Evolutionary conservation across 1,139 yeast species (phyloP).

Genomic region (Blastobotrys aristatus): DNA sequence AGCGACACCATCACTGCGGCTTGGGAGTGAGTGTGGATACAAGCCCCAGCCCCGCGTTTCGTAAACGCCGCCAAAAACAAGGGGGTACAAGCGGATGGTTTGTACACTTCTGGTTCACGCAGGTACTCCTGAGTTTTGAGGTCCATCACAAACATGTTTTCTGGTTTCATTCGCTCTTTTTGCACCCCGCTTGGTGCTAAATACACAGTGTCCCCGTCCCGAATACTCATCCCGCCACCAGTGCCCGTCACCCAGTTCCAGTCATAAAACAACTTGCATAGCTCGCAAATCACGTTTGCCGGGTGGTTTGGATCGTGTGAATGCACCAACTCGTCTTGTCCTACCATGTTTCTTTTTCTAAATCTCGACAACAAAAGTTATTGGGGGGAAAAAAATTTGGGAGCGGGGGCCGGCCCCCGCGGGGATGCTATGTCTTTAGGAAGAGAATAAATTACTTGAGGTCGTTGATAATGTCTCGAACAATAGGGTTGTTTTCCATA

Average conservation of each 20-base stretch:
- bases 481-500: not conserved
- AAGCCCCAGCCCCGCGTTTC: slow-evolving; percentile 77
- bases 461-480: slow-evolving; percentile 12
- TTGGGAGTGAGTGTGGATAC: slow-evolving; percentile 93
- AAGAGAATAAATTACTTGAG: not conserved
- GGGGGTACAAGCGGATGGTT: slow-evolving; percentile 93
- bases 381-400: not conserved
- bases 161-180: slow-evolving; percentile 79
- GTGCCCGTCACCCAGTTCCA: slow-evolving; percentile 95
- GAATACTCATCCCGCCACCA: slow-evolving; percentile 89
- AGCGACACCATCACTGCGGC: slow-evolving; percentile 76
- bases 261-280: slow-evolving; percentile 70
- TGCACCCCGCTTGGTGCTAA: slow-evolving; percentile 96
- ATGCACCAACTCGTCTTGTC: slow-evolving; percentile 35
- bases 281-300: slow-evolving; percentile 76
- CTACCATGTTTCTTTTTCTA: not conserved
- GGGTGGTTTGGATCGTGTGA: slow-evolving; percentile 66
- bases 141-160: slow-evolving; percentile 77
- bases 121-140: slow-evolving; percentile 50
- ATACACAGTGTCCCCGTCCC: slow-evolving; percentile 56
- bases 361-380: not conserved
- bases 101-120: slow-evolving; percentile 58
- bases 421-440: too few species aligned
- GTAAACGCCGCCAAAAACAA: slow-evolving; percentile 73
- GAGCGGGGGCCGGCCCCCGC: too few species aligned